These are phyloP conservation scores for Cronartium quercuum DNA, from an alignment of 1,284 basidiomycete species.

Conservation along the genomic window DNA sequence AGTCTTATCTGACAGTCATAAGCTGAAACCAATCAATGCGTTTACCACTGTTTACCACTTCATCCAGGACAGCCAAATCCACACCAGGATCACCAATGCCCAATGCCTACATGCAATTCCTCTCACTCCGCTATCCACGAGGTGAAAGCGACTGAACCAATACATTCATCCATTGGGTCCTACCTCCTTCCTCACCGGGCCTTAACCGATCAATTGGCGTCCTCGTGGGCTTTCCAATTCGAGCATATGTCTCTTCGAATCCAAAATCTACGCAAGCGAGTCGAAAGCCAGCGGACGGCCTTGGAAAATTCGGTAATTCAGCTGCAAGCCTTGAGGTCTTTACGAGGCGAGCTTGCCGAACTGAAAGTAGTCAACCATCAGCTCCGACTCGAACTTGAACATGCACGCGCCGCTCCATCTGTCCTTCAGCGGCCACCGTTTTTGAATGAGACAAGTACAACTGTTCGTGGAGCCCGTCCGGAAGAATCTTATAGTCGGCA, in stretches of 20 bases:
- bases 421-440: not conserved
- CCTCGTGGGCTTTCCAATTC: constrained; percentile 11
- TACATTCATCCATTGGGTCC: constrained; percentile 5
- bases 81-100: constrained; percentile 5
- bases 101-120: constrained; percentile 1
- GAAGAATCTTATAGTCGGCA: not conserved
- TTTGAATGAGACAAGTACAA: not conserved
- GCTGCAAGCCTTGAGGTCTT: not conserved
- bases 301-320: not conserved
- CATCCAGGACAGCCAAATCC: not conserved
- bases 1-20: not conserved
- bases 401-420: not conserved
- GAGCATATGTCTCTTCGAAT: constrained; percentile 20
- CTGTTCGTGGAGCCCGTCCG: not conserved
- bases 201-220: constrained; percentile 3
- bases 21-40: not conserved
- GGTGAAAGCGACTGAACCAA: not conserved
- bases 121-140: not conserved
- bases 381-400: not conserved
- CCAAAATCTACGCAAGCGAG: constrained; percentile 5
- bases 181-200: constrained; percentile 10
- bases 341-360: not conserved
- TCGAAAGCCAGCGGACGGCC: constrained; percentile 1
- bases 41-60: not conserved
- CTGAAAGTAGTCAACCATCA: not conserved